These are phyloP conservation scores for Elongisporangium anandrum DNA, from an alignment of 352 stramenopile species.

Conservation along the genomic window DNA sequence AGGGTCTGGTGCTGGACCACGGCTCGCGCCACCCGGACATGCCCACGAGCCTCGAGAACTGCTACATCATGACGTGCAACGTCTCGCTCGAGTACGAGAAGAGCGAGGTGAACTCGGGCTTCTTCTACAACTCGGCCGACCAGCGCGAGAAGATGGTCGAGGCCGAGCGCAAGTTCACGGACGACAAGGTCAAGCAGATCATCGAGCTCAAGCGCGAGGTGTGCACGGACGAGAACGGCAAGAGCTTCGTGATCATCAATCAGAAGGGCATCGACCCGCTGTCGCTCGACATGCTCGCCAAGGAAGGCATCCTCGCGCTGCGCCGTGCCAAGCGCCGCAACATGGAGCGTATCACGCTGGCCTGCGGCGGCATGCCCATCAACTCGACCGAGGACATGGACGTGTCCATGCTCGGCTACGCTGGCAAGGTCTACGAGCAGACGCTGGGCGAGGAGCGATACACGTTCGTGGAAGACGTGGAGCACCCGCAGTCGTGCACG, in stretches of 20 bases:
- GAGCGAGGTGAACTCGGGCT: slow-evolving; percentile 97
- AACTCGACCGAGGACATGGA: slow-evolving; percentile 98
- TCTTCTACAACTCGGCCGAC: slow-evolving; percentile 98
- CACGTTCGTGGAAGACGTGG: slow-evolving; percentile 99
- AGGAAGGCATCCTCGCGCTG: slow-evolving; percentile 98
- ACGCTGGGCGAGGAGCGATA: slow-evolving; percentile 99
- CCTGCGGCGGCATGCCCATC: slow-evolving; percentile 97
- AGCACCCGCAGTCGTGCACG: slow-evolving; percentile 95
- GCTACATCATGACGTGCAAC: slow-evolving; percentile 99
- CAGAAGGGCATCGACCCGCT: slow-evolving; percentile 99
- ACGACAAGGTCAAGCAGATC: slow-evolving; percentile 96
- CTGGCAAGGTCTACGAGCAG: slow-evolving; percentile 97
- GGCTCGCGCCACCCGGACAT: slow-evolving; percentile 99
- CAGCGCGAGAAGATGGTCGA: slow-evolving; percentile 98
- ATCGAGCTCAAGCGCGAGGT: slow-evolving; percentile 99
- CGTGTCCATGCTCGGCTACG: slow-evolving; percentile 93
- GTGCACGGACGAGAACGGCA: slow-evolving; percentile 94
- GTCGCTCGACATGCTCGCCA: slow-evolving; percentile 99
- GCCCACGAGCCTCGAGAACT: slow-evolving; percentile 95
- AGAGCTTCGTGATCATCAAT: slow-evolving; percentile 99
- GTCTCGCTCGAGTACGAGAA: slow-evolving; percentile 99
- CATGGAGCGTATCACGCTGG: slow-evolving; percentile 99
- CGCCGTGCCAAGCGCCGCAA: slow-evolving; percentile 98
- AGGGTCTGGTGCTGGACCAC: slow-evolving; percentile 98
- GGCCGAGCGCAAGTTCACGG: slow-evolving; percentile 93